These are phyloP conservation scores for Schrenkiella parvula DNA, from an alignment of 345 rosid genomes.

Conservation along the genomic window DNA sequence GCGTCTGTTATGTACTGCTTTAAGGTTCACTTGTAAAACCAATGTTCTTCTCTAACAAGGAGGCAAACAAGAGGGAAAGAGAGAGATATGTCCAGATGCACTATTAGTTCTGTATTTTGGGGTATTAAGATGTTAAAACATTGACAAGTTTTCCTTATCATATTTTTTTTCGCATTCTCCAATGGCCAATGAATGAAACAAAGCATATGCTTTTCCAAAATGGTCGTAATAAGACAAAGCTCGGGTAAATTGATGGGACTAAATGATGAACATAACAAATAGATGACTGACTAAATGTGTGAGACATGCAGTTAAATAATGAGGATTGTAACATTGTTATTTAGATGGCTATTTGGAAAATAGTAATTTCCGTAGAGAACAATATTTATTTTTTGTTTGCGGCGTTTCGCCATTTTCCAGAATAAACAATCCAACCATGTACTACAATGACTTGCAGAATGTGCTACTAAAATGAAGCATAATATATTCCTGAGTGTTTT, in stretches of 20 bases:
- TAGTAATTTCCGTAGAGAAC: background rate
- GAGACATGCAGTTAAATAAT: background rate
- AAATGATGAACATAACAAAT: background rate
- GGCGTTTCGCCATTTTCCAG: background rate
- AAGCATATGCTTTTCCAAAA: background rate
- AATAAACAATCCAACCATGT: background rate
- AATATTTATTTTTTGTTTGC: background rate
- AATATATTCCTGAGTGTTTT: background rate
- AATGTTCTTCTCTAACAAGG: conserved; percentile 4
- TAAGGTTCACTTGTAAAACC: conserved; percentile 21
- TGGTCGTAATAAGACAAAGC: background rate
- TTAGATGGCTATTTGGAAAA: background rate
- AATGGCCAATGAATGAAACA: background rate
- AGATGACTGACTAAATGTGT: background rate
- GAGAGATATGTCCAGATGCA: conserved; percentile 8
- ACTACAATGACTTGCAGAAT: background rate
- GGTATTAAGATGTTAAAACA: background rate
- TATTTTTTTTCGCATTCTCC: background rate
- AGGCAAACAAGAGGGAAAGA: conserved; percentile 7
- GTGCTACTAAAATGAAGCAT: background rate
- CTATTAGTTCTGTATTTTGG: conserved; percentile 14
- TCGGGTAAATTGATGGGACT: background rate
- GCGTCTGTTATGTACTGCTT: conserved; percentile 18
- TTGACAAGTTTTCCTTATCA: background rate
- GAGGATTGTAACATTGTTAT: background rate